A percentile compares a stretch with the other conserved stretches of the same genome.
Conservation (phyloP, 2,329 filamentous ascomycete species). For the Xylariaceae sp. region DNA sequence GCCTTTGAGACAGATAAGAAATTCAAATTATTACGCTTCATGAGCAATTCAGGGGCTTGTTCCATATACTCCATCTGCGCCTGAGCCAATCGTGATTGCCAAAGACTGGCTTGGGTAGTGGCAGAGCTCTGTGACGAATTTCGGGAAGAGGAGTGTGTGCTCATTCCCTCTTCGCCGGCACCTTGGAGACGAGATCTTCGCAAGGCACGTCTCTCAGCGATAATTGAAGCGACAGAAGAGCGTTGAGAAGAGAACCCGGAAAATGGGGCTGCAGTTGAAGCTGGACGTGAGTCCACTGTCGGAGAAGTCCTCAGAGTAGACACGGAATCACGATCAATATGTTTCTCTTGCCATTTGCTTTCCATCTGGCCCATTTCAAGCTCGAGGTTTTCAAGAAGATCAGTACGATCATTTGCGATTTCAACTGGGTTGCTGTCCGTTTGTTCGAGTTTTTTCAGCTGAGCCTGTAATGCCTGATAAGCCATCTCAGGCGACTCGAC, state of each 20-base stretch:
- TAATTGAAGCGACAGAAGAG: conserved; percentile 23
- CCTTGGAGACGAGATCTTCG: conserved; percentile 36
- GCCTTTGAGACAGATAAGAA: conserved; percentile 37
- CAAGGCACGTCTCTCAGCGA: conserved; percentile 37
- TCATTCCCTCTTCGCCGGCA: conserved; percentile 23
- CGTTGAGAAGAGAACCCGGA: conserved; percentile 26
- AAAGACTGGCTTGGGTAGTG: conserved; percentile 34
- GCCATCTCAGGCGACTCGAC: conserved; percentile 50
- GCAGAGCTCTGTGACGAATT: conserved; percentile 28
- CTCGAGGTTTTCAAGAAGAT: conserved; percentile 56
- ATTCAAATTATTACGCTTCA: conserved; percentile 36
- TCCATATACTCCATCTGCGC: conserved; percentile 44
- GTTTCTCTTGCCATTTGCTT: conserved; percentile 56
- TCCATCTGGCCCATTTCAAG: conserved; percentile 59
- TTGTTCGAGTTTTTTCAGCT: conserved; percentile 48
- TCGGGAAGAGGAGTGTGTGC: conserved; percentile 27
- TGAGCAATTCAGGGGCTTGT: conserved; percentile 36
- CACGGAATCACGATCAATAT: conserved; percentile 49
- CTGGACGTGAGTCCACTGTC: conserved; percentile 31
- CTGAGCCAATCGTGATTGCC: conserved; percentile 44
- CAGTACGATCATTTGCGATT: conserved; percentile 41
- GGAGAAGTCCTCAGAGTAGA: conserved; percentile 41
- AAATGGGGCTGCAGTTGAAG: conserved; percentile 22
- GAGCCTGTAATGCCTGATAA: conserved; percentile 47
- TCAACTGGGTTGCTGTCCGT: conserved; percentile 33